Percentiles rank a stretch among this genome's conserved stretches.
phyloP scores from a whole-genome alignment of 1,284 basidiomycete genomes.

The Pholiota adiposa region DNA sequence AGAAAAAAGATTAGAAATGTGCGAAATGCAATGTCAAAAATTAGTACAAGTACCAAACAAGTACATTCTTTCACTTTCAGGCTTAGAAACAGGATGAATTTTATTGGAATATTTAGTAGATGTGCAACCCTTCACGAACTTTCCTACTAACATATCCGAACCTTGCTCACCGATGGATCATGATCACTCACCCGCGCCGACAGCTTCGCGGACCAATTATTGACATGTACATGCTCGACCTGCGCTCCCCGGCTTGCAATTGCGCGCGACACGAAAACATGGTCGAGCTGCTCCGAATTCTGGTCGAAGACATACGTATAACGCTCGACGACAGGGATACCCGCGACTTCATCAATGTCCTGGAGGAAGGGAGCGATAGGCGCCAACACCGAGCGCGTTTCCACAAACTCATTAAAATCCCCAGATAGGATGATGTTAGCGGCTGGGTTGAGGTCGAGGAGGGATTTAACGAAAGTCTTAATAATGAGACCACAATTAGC shows the following conservation, averaged over 20 bases:
- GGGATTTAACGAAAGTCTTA: conserved; percentile 53
- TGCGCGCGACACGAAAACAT: conserved; percentile 56
- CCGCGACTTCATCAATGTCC: conserved; percentile 55
- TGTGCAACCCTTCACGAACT: not conserved
- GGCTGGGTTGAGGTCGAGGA: conserved; percentile 46
- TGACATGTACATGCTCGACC: conserved; percentile 63
- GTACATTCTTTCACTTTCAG: no score
- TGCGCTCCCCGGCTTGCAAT: conserved; percentile 43
- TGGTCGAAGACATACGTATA: conserved; percentile 69
- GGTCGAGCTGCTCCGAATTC: conserved; percentile 62
- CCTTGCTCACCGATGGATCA: conserved; percentile 57
- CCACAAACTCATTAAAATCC: conserved; percentile 67
- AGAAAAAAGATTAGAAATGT: no score
- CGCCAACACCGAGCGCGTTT: conserved; percentile 55
- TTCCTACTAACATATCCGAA: conserved; percentile 45
- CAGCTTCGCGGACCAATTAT: conserved; percentile 55
- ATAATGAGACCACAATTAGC: no score
- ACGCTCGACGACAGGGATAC: conserved; percentile 51
- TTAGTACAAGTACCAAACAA: no score
- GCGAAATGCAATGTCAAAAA: no score
- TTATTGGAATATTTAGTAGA: no score
- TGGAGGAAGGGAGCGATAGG: conserved; percentile 46
- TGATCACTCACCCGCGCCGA: conserved; percentile 56
- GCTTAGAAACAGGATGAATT: no score
- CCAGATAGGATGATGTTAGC: conserved; percentile 61